phyloP scores from a whole-genome alignment of 108 stramenopile species.

The Halocafeteria seosinensis region DNA sequence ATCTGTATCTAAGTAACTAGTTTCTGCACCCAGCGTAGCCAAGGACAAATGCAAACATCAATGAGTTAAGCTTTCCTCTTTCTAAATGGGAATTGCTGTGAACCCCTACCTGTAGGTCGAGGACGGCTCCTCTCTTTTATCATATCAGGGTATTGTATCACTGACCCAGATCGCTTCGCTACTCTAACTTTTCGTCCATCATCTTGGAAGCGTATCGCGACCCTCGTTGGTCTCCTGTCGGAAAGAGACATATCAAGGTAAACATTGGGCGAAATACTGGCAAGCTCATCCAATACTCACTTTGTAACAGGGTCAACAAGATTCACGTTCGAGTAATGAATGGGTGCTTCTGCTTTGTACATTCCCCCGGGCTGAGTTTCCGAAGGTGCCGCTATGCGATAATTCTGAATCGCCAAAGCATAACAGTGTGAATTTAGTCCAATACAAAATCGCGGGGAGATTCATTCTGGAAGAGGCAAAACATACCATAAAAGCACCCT shows the following conservation, averaged over 20 bases:
- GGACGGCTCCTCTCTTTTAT: slow-evolving; percentile 32
- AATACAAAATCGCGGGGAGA: too few species aligned
- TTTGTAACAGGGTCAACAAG: slow-evolving; percentile 21
- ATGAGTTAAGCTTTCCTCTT: too few species aligned
- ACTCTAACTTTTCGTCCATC: slow-evolving; percentile 85
- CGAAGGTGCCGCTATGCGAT: slow-evolving; percentile 50
- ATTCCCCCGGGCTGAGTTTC: slow-evolving; percentile 29
- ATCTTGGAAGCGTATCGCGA: slow-evolving; percentile 52
- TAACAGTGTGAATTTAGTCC: too few species aligned
- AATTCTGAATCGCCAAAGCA: slow-evolving; percentile 31
- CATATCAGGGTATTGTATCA: slow-evolving; percentile 70
- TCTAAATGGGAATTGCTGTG: too few species aligned
- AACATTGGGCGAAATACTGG: not conserved
- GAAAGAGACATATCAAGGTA: too few species aligned
- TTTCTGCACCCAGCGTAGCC: too few species aligned
- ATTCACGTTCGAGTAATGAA: slow-evolving; percentile 68
- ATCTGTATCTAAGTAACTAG: slow-evolving; percentile 16
- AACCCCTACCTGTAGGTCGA: slow-evolving; percentile 2
- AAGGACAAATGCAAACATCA: too few species aligned
- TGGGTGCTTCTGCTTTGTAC: slow-evolving; percentile 40
- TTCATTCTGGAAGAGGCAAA: too few species aligned
- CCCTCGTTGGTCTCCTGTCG: slow-evolving; percentile 58
- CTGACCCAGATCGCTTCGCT: slow-evolving; percentile 61
- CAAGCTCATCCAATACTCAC: not conserved
- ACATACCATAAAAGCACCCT: slow-evolving; percentile 59